A percentile compares a stretch with the other conserved stretches of the same genome.
Evolutionary conservation across 371 early-diverging fungal genomes (phyloP).

Genomic region (Rhizopus arrhizus): DNA sequence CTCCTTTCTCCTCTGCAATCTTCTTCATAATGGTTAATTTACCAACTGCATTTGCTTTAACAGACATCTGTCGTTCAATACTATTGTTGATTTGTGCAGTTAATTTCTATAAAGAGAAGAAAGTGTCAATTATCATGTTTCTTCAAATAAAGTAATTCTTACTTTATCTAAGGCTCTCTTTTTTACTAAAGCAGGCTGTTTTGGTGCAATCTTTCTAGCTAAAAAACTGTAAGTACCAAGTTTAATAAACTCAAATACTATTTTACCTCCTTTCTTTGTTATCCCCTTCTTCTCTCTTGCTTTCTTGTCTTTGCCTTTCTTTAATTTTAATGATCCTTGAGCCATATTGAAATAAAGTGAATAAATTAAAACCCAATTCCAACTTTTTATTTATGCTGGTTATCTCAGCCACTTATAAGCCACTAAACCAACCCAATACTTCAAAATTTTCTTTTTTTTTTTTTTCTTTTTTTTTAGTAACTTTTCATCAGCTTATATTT

Average conservation of each 20-base stretch:
- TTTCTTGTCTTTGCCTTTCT: conserved; percentile 51
- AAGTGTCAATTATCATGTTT: neutral
- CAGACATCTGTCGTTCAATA: conserved; percentile 70
- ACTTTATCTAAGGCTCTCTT: conserved; percentile 60
- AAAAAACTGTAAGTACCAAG: neutral
- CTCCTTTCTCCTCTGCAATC: conserved; percentile 52
- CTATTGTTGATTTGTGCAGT: conserved; percentile 64
- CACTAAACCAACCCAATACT: neutral
- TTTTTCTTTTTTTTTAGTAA: conserved; percentile 8
- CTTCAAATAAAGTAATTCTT: neutral
- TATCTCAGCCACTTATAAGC: conserved; percentile 4
- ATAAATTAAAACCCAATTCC: conserved; percentile 1
- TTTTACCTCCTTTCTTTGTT: conserved; percentile 60
- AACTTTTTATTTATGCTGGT: conserved; percentile 1
- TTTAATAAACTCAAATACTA: neutral
- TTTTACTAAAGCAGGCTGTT: conserved; percentile 57
- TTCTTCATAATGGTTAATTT: conserved; percentile 72
- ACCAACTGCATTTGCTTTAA: conserved; percentile 70
- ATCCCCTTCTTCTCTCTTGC: conserved; percentile 53
- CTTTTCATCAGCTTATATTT: neutral
- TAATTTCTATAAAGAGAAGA: conserved; percentile 47
- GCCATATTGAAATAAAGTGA: conserved; percentile 46
- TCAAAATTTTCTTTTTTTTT: conserved; percentile 2
- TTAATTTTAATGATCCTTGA: conserved; percentile 56
- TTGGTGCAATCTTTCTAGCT: conserved; percentile 65